phyloP scores from a whole-genome alignment of 805 yeast genomes.

The Lipomyces chichibuensis region DNA sequence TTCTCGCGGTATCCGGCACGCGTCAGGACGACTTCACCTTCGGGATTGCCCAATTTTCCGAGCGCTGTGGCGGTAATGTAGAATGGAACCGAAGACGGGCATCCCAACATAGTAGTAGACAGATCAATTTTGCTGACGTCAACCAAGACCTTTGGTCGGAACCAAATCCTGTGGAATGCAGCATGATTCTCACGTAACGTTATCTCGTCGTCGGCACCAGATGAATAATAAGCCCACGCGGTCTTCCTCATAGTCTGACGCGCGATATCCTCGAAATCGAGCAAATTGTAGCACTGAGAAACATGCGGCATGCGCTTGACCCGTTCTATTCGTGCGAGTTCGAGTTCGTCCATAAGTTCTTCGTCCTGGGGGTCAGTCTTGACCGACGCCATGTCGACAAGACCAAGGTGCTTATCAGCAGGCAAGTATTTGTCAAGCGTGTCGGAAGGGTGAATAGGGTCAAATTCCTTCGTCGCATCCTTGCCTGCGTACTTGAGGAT shows the following conservation, averaged over 20 bases:
- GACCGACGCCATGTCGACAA: conserved; percentile 42
- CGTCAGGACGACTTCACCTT: conserved; percentile 86
- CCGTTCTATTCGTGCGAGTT: conserved; percentile 49
- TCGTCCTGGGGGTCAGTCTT: conserved; percentile 32
- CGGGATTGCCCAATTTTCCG: conserved; percentile 89
- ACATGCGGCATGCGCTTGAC: conserved; percentile 66
- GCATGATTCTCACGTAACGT: conserved; percentile 86
- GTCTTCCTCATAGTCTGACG: conserved; percentile 70
- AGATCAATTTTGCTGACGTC: conserved; percentile 77
- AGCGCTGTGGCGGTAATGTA: conserved; percentile 91
- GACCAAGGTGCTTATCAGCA: conserved; percentile 64
- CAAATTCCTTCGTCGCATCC: conserved; percentile 81
- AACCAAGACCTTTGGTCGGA: conserved; percentile 79
- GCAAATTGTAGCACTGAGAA: conserved; percentile 69
- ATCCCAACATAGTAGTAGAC: conserved; percentile 75
- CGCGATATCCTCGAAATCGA: conserved; percentile 88
- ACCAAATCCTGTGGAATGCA: conserved; percentile 85
- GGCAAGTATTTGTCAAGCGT: conserved; percentile 67
- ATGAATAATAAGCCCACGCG: conserved; percentile 92
- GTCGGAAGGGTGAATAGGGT: conserved; percentile 90
- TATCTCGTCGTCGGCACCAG: conserved; percentile 92
- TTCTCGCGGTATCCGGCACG: conserved; percentile 74
- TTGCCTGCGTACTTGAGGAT: conserved; percentile 65
- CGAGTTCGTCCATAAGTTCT: conserved; percentile 46
- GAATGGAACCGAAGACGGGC: conserved; percentile 71